A percentile compares a stretch with the other conserved stretches of the same genome.
phyloP scores from a whole-genome alignment of 2,329 filamentous ascomycete genomes.

The Trichoderma cornu-damae region DNA sequence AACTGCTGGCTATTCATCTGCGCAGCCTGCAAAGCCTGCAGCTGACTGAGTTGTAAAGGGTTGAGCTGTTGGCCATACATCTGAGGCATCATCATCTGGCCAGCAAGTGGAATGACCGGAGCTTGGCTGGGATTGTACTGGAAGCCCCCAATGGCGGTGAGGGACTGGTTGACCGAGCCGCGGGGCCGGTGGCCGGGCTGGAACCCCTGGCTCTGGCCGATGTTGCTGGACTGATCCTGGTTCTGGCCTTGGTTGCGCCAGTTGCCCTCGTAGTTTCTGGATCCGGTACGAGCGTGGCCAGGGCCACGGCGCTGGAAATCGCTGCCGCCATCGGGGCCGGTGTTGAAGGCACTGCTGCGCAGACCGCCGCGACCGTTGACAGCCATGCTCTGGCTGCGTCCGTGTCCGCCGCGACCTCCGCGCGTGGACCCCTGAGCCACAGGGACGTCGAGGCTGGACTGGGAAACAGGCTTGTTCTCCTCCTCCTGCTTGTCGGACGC shows the following conservation, averaged over 20 bases:
- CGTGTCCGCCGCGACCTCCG: slow-evolving; percentile 57
- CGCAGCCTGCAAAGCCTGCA: slow-evolving; percentile 87
- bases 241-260: slow-evolving; percentile 77
- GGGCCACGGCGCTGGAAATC: slow-evolving; percentile 73
- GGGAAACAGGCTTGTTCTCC: slow-evolving; percentile 36
- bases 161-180: slow-evolving; percentile 78
- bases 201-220: slow-evolving; percentile 64
- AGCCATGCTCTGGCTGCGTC: slow-evolving; percentile 89
- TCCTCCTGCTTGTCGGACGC: slow-evolving; percentile 57
- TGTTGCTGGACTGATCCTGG: slow-evolving; percentile 51
- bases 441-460: slow-evolving; percentile 32
- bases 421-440: slow-evolving; percentile 42
- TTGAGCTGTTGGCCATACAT: slow-evolving; percentile 88
- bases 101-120: slow-evolving; percentile 79
- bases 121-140: slow-evolving; percentile 78
- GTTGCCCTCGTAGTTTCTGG: slow-evolving; percentile 95
- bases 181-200: slow-evolving; percentile 88
- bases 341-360: slow-evolving; percentile 54
- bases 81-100: slow-evolving; percentile 79
- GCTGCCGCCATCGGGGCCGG: slow-evolving; percentile 39
- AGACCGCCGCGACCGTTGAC: slow-evolving; percentile 67
- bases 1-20: slow-evolving; percentile 75
- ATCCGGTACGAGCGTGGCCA: slow-evolving; percentile 75
- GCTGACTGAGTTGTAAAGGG: slow-evolving; percentile 79
- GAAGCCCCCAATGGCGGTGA: slow-evolving; percentile 78